Base-by-base conservation (phyloP, 768 basidiomycete genomes). In the Trametes cingulata region DNA sequence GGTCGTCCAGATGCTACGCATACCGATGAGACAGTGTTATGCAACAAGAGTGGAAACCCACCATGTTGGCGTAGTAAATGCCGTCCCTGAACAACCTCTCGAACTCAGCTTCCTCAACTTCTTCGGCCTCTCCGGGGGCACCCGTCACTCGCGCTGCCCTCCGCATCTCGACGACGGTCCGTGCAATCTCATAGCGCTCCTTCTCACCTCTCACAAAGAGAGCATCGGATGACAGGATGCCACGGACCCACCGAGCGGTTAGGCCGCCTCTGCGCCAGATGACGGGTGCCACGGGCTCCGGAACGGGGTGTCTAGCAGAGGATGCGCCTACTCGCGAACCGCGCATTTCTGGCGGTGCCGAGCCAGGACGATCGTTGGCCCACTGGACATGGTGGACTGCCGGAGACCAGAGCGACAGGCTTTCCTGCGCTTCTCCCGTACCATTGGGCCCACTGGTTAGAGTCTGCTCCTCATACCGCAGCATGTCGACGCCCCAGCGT, bases 41-140 rank as follows among this genome's bases (percentile, higher is more conserved):
- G 8, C 14, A 13, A 36, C 24, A 12, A 3, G 17, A 12, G n/a
- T 9, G 41, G 8, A n/a, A 42, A 73, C 79, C 48, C 61, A 92
- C 93, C 90, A 96, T 90, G 69, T 95, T 92, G 5, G 82, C 76
- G 70, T 95, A 96, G 72, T 93, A 88, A 6, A 96, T 91, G 10
- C 90, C 90, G 24, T 83, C 75, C 41, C 79, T 74, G 68, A 98
- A 96, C 68, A 95, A 78, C 46, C 72, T 78, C 17, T 74, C 77
- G 83, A 90, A 91, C 63, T 88, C 82, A 41, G 64, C 71, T 70
- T 96, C 93, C 68, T 94, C 91, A 0, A 79, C 79, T 6, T 80
- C 76, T 37, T 81, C 62, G 41, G 59, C 41, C 43, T 60, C 56
- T 17, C 51, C 43, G 5, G 56, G 25, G 25, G 84, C 73, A 15